A percentile compares a stretch with the other conserved stretches of the same genome.
Conservation (phyloP, 305 asterid genomes). For the Caryopteris hybrid region DNA sequence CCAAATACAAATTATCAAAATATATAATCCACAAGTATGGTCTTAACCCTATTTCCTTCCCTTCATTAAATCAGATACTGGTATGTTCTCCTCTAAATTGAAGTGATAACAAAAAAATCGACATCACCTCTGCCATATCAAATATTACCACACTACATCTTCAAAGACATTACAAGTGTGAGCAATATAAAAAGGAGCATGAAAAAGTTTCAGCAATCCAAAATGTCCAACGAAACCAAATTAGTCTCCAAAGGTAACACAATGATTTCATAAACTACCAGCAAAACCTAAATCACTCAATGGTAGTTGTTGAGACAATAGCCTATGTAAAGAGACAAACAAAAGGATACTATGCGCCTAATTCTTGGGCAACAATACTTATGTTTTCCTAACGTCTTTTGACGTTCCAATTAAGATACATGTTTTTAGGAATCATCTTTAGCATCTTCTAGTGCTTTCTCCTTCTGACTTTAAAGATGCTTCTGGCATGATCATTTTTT, state of each 20-base stretch:
- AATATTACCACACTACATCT: background rate
- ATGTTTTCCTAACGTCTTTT: background rate
- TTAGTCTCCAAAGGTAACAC: background rate
- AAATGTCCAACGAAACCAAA: background rate
- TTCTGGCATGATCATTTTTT: background rate
- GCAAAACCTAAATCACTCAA: background rate
- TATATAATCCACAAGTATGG: background rate
- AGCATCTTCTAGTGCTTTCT: background rate
- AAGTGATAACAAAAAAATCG: background rate
- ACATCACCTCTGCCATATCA: background rate
- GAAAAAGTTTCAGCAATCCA: no score
- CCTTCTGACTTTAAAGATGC: background rate
- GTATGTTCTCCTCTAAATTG: background rate
- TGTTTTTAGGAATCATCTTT: background rate
- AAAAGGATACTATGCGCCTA: no score
- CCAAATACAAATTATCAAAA: background rate
- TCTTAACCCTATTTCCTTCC: background rate
- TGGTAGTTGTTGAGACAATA: background rate
- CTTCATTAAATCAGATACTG: background rate
- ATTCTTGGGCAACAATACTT: background rate
- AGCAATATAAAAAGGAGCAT: background rate
- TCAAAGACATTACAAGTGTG: background rate
- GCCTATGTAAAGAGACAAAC: background rate
- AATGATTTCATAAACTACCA: background rate
- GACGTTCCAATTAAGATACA: background rate